Evolutionary conservation across 2,329 filamentous ascomycete genomes (phyloP), one percentile per base, ranked within the genome.

Genomic region (Cordyceps cateniannulata): DNA sequence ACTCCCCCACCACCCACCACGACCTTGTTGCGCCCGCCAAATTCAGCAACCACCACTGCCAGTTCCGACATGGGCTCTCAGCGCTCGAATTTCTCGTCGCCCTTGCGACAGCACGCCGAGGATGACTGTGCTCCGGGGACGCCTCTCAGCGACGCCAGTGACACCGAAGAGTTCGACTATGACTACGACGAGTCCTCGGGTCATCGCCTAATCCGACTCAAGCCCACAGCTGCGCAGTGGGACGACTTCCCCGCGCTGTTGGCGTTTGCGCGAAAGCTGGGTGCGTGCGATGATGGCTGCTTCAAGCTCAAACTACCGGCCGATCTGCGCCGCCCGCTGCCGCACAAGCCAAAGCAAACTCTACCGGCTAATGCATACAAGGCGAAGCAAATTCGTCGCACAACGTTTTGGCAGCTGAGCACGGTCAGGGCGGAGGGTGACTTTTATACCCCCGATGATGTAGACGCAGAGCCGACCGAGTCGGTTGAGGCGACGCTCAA

Each of bases 231-330:
- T 5, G 62, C 67, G 25, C 73, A 76, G 62, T 76, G 73, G 73
- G 62, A 65, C 24, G 71, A 76, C 56, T 76, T 76, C 38, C 69
- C 73, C 3, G 63, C 70, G 20, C 66, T 75, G 40, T 67, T 76
- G n/a, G 64, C 69, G 20, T 70, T 70, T 60, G 73, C 73, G 5
- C 66, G 66, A 42, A 64, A 62, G 9, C 69, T 69, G 1, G 68
- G 71, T 20, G 73, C 71, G 24, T 66, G 69, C 14, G 63, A 64
- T 3, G 71, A 76, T 42, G 73, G 73, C 29, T 76, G 73, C 67
- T 76, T 76, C 66, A 76, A 76, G 63, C 69, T 75, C 6, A 61
- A 72, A 25, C 67, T 76, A 16, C 73, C 73, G 2, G 57, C 65
- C 8, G 67, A 68, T 47, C 63, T 75, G 22, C 63, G 68, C 25